Evolutionary conservation across 225 moss, liverwort and hornwort genomes (phyloP).

Genomic region (Sphagnum contortum): DNA sequence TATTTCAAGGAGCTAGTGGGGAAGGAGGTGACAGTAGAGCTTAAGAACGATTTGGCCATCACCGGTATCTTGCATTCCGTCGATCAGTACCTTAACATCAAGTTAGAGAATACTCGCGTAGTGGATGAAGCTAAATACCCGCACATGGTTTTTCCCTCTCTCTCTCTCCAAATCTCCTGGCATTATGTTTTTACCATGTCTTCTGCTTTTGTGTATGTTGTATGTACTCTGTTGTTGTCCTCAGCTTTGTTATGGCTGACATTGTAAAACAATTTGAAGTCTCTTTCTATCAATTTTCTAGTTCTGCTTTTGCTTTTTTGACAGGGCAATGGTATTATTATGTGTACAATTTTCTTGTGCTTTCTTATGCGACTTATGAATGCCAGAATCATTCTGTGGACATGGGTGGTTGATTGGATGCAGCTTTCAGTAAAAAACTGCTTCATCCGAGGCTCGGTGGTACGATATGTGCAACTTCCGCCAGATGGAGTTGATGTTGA

Average conservation of each 20-base stretch:
- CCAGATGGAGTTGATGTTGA: slow-evolving; percentile 97
- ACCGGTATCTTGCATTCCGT: slow-evolving; percentile 86
- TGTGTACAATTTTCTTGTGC: too few relatives aligned
- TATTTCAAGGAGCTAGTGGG: slow-evolving; percentile 97
- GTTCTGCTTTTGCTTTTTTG: background rate
- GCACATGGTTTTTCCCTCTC: slow-evolving; percentile 57
- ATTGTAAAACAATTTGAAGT: background rate
- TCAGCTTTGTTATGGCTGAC: background rate
- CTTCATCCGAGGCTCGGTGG: slow-evolving; percentile 95
- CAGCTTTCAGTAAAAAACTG: slow-evolving; percentile 99
- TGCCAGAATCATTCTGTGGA: background rate
- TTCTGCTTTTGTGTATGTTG: too few relatives aligned
- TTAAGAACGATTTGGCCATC: slow-evolving; percentile 88
- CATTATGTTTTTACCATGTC: too few relatives aligned
- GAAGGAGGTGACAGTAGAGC: slow-evolving; percentile 94
- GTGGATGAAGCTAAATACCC: slow-evolving; percentile 83
- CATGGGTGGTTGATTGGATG: slow-evolving; percentile 1
- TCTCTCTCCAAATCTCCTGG: background rate
- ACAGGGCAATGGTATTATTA: too few relatives aligned
- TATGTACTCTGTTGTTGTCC: background rate
- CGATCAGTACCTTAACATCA: slow-evolving; percentile 92
- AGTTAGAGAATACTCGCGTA: slow-evolving; percentile 85
- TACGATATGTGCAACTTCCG: slow-evolving; percentile 97
- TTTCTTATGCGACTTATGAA: too few relatives aligned
- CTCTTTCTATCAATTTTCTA: background rate